Base-by-base conservation (phyloP, 768 basidiomycete species). In the Termitomyces sp. region DNA sequence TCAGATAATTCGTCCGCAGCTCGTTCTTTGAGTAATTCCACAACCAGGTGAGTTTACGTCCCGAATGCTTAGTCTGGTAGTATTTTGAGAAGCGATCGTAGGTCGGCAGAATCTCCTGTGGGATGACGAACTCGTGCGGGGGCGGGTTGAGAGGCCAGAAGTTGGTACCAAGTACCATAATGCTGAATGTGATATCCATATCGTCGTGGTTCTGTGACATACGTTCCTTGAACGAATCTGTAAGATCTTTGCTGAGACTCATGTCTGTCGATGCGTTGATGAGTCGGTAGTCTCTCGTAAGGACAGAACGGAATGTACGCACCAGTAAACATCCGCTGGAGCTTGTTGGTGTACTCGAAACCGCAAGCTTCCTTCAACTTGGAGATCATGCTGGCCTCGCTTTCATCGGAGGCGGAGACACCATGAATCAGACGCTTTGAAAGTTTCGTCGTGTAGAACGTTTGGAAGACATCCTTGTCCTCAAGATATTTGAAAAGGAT, bases 11-110 rank as follows among this genome's bases (percentile, higher is more conserved):
- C 61, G 96, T 95, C 60, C 93, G 87, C 45, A 99, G 82, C 69
- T 98, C 97, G 75, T 95, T 96, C 80, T 97, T 96, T 49, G 91
- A 95, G 71, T 95, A 93, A 70, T 98, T 96, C 97, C 97, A 99
- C 8, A 98, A 75, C 96, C 97, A 99, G 0, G 93, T 95, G 33
- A 98, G 82, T 67, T 97, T 97, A 58, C 97, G 90, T 11, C 96
- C 96, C 1, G 90, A 92, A 73, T 96, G 94, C 73, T 95, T 95
- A 65, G 88, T 88, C 68, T 93, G 91, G 73, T 98, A 98, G 77
- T 94, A 99, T 65, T 89, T 87, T 65, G 86, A 83, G 82, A 99
- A 99, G 34, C 93, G 87, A 63, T 97, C 90, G 71, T 95, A 94
- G 6, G 91, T 93, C 30, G 89, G 80, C 34, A 87, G 75, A 62